These are phyloP conservation scores for Cladorrhinum samala DNA, from an alignment of 495 filamentous ascomycete genomes.

Conservation along the genomic window DNA sequence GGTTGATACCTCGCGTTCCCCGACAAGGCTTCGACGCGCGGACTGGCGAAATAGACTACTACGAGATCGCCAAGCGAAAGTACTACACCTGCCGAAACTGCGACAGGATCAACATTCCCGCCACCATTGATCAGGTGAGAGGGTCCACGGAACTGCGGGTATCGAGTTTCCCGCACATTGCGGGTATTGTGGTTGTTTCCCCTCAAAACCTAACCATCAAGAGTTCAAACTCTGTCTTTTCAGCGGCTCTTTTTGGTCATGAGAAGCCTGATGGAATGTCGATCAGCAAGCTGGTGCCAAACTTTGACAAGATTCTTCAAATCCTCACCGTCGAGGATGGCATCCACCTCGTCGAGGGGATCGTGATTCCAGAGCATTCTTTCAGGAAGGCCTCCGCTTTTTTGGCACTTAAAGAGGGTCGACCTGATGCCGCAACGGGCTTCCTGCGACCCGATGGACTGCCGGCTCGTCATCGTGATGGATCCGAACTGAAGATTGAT, in stretches of 20 bases:
- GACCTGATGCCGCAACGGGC: constrained; percentile 63
- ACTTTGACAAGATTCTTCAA: constrained; percentile 75
- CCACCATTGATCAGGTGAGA: constrained; percentile 61
- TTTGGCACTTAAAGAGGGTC: constrained; percentile 73
- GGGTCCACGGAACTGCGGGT: constrained; percentile 64
- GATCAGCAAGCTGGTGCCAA: constrained; percentile 75
- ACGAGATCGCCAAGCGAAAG: constrained; percentile 59
- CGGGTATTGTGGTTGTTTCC: constrained; percentile 86
- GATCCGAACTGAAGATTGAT: constrained; percentile 84
- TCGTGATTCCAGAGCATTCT: constrained; percentile 92
- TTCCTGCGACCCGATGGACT: constrained; percentile 79
- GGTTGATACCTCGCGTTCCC: constrained; percentile 77
- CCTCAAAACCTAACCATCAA: constrained; percentile 70
- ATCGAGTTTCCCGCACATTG: constrained; percentile 93
- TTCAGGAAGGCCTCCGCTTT: constrained; percentile 85
- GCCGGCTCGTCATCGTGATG: constrained; percentile 81
- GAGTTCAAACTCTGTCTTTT: constrained; percentile 93
- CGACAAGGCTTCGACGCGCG: constrained; percentile 56
- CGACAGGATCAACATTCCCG: constrained; percentile 70
- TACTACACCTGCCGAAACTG: constrained; percentile 76
- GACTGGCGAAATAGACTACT: constrained; percentile 64
- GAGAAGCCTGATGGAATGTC: constrained; percentile 71
- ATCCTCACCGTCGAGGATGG: constrained; percentile 82
- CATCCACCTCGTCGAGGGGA: constrained; percentile 77
- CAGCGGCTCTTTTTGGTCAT: constrained; percentile 83